These are phyloP conservation scores for Athelia sp. DNA, from an alignment of 1,284 basidiomycete species.

Conservation along the genomic window DNA sequence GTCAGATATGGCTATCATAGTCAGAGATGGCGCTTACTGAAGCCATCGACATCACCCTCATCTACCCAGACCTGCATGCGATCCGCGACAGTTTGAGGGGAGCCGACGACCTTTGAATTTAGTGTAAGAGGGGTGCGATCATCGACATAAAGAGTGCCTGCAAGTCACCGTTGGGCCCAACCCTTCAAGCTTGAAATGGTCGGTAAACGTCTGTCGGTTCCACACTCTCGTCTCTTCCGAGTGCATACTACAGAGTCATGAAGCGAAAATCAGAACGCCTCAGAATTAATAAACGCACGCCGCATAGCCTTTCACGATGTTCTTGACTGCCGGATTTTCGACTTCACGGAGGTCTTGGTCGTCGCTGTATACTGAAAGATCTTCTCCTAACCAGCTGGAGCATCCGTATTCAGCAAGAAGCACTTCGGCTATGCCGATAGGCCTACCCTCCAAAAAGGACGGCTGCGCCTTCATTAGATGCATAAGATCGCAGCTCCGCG, in stretches of 20 bases:
- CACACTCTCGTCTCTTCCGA: neutral
- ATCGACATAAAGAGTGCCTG: neutral
- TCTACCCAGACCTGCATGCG: neutral
- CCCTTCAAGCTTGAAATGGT: neutral
- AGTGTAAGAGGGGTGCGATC: neutral
- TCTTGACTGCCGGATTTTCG: neutral
- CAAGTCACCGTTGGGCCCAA: neutral
- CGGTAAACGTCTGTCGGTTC: neutral
- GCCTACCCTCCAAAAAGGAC: neutral
- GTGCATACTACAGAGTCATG: neutral
- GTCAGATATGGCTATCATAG: neutral
- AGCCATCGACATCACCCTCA: conserved; percentile 1
- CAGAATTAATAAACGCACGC: neutral
- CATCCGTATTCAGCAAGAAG: neutral
- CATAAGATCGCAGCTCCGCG: neutral
- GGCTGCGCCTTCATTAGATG: neutral
- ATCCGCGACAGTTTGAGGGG: neutral
- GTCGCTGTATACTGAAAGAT: neutral
- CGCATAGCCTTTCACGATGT: neutral
- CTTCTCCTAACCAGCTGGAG: neutral
- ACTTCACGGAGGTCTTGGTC: neutral
- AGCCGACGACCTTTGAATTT: neutral
- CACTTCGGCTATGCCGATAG: neutral
- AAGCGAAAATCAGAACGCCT: neutral
- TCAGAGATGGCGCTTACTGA: neutral